Evolutionary conservation across 1,284 basidiomycete species (phyloP), one percentile per base, ranked within the genome.

Genomic region (Entoloma clypeatum): DNA sequence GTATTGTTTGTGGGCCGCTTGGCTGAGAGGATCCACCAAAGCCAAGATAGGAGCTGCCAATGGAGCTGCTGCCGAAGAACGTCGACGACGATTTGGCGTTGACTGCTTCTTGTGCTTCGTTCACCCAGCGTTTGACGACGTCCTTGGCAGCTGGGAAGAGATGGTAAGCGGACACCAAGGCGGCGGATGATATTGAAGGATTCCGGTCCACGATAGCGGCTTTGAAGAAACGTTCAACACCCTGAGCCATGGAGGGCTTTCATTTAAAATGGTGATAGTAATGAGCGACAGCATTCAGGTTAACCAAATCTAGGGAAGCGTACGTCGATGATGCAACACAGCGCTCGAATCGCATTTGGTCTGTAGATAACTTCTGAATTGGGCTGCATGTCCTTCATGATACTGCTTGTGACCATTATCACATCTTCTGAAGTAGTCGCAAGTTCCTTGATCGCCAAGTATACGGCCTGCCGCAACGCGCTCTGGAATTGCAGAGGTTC

Each of bases 341-440:
- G 75, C 4, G 95, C 93, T 55, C 96, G 84, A 53, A 99, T 99
- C 22, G 96, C 90, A 64, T 99, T 99, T 27, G 96, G 92, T 45
- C 96, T 79, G 69, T 99, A 99, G 53, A 99, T 93, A 58, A 98
- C 95, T 64, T 99, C 96, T 38, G 93, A 87, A 63, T 98, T 98
- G 38, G 94, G 90, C 61, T 99, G 95, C 92, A 99, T 99, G 61
- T 99, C 95, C 74, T 99, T 99, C 94, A 98, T 98, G 66, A 99
- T 99, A 60, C 93, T 97, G 59, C 90, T 92, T 5, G 96, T 99
- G 54, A 98, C 94, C 93, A 99, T 99, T 59, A 99, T 97, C 26
- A 98, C 92, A 73, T 99, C 96, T 66, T 99, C 92, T 13, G 96
- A 92, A n/a, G 89, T 87, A 30, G 81, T 85, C 21, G 92, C 88